A percentile compares a stretch with the other conserved stretches of the same genome.
Conservation (phyloP, 768 basidiomycete genomes). For the Punctularia strigosozonata region DNA sequence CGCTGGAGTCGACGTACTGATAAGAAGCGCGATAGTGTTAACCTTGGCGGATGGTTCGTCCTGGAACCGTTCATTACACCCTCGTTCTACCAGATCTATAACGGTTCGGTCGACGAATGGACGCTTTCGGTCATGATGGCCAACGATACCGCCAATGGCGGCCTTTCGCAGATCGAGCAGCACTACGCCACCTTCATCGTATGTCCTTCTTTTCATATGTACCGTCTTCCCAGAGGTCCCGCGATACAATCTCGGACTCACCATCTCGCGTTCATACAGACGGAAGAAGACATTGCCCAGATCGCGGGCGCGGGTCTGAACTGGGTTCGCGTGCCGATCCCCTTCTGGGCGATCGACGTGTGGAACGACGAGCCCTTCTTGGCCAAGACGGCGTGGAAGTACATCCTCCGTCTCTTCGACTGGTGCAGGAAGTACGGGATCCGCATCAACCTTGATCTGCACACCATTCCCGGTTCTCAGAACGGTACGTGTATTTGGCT, state of each 20-base stretch:
- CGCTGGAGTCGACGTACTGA: too few species aligned
- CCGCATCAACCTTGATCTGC: conserved; percentile 73
- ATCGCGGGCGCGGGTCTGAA: conserved; percentile 85
- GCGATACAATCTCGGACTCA: conserved; percentile 1
- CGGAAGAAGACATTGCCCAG: conserved; percentile 79
- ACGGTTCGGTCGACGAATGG: conserved; percentile 50
- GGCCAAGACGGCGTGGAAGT: conserved; percentile 67
- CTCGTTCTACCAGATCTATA: conserved; percentile 48
- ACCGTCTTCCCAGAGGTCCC: conserved; percentile 1
- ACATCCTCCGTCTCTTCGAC: conserved; percentile 59
- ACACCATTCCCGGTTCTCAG: conserved; percentile 70
- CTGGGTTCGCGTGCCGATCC: conserved; percentile 71
- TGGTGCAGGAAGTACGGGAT: conserved; percentile 90
- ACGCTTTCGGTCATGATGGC: conserved; percentile 57
- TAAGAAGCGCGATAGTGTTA: conserved; percentile 29
- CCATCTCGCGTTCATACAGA: conserved; percentile 29
- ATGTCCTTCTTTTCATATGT: conserved; percentile 16
- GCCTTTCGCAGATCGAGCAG: conserved; percentile 51
- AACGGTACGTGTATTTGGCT: conserved; percentile 33
- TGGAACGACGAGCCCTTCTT: conserved; percentile 70
- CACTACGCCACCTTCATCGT: conserved; percentile 83
- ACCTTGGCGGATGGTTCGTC: conserved; percentile 66
- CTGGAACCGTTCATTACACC: conserved; percentile 74
- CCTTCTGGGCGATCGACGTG: conserved; percentile 80
- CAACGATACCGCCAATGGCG: conserved; percentile 49